These are phyloP conservation scores for Closterium sp. DNA, from an alignment of 139 green algal genomes.

Conservation along the genomic window DNA sequence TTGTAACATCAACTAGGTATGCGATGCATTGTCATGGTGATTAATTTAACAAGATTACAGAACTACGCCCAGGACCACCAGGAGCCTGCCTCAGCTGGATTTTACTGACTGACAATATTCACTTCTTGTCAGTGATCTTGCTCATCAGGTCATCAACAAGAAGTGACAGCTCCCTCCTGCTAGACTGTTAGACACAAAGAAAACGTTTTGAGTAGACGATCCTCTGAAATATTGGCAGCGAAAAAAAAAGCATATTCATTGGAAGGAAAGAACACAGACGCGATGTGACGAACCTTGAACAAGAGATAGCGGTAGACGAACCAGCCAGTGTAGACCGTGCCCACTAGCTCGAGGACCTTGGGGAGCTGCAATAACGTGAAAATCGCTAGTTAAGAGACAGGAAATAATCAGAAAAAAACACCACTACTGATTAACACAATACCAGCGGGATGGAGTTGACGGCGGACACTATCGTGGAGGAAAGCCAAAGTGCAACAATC, in stretches of 20 bases:
- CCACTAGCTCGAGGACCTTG: slow-evolving; percentile 98
- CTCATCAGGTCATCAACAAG: neutral
- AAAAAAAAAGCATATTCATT: too few species aligned
- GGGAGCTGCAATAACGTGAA: slow-evolving; percentile 66
- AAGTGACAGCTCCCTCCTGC: neutral
- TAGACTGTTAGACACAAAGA: neutral
- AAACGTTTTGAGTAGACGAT: neutral
- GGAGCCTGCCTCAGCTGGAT: neutral
- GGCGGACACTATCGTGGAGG: slow-evolving; percentile 80
- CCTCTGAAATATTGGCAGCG: too few species aligned
- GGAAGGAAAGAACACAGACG: neutral
- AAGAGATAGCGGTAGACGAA: slow-evolving; percentile 99
- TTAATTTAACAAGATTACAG: neutral
- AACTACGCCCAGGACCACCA: too few species aligned
- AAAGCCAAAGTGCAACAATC: slow-evolving; percentile 85
- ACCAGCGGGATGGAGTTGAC: slow-evolving; percentile 93
- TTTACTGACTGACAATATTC: neutral
- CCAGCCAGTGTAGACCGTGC: slow-evolving; percentile 93
- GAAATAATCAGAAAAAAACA: neutral
- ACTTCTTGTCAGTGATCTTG: neutral
- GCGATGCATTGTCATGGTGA: neutral
- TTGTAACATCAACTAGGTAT: too few species aligned
- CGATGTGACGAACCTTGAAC: slow-evolving; percentile 78
- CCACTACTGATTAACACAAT: slow-evolving; percentile 19
- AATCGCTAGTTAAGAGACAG: neutral